These are phyloP conservation scores for Linnemannia elongata DNA, from an alignment of 192 early-diverging fungal genomes.

Conservation along the genomic window DNA sequence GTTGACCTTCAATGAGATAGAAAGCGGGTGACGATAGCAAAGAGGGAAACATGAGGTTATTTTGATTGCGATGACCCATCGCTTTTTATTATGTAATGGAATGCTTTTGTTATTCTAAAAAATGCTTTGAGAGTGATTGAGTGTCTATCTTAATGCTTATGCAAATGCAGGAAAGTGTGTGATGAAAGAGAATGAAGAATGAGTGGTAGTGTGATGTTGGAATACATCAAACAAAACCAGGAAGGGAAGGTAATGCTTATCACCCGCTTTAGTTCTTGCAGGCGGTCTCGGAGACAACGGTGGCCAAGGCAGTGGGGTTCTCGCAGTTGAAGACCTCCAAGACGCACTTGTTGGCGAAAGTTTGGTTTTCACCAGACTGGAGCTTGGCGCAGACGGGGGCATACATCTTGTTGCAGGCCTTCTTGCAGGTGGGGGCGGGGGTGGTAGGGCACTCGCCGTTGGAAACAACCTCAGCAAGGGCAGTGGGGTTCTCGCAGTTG, in stretches of 20 bases:
- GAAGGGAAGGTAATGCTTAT: not conserved
- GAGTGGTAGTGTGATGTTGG: not conserved
- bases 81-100: not conserved
- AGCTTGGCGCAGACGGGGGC: constrained; percentile 13
- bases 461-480: not conserved
- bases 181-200: not conserved
- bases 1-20: not conserved
- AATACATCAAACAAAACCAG: not conserved
- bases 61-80: not conserved
- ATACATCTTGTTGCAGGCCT: constrained; percentile 7
- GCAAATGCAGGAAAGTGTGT: not conserved
- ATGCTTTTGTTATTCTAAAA: not conserved
- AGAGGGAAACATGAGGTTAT: not conserved
- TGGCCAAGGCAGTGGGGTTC: not conserved
- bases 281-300: not conserved
- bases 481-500: constrained; percentile 9
- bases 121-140: not conserved
- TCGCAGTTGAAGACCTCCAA: constrained; percentile 8
- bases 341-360: not conserved
- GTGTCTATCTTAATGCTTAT: not conserved
- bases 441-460: not conserved
- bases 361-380: not conserved
- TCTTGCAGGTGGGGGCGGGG: not conserved
- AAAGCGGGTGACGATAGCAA: not conserved
- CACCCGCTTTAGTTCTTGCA: not conserved